Conservation (phyloP, 2,329 filamentous ascomycete species). For the Colletotrichum eleusines region DNA sequence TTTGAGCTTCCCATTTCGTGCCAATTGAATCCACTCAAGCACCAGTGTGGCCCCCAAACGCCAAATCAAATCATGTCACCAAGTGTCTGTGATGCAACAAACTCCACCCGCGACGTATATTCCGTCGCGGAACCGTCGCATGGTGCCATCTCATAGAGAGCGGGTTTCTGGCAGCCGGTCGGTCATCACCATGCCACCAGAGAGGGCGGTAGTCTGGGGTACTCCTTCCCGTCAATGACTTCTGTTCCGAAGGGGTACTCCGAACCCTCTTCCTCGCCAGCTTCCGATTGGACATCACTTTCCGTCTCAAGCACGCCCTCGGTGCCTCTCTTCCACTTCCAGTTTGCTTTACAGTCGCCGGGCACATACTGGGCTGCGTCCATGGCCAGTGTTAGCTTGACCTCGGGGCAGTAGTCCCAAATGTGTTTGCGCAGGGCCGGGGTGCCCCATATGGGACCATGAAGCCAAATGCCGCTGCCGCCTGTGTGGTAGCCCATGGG, state of each 20-base stretch:
- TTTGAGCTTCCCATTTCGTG: neutral
- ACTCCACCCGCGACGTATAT: neutral
- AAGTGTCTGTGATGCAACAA: conserved; percentile 22
- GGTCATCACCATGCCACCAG: conserved; percentile 43
- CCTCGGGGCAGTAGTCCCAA: conserved; percentile 69
- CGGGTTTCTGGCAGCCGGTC: neutral
- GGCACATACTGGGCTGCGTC: conserved; percentile 64
- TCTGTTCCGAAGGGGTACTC: conserved; percentile 53
- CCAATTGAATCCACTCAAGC: conserved; percentile 14
- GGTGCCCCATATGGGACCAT: conserved; percentile 62
- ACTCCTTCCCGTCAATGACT: conserved; percentile 55
- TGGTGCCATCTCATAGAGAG: neutral
- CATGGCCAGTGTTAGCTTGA: conserved; percentile 69
- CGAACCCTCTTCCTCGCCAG: conserved; percentile 42
- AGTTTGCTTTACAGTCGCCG: conserved; percentile 59
- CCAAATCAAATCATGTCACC: conserved; percentile 23
- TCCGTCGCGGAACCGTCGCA: conserved; percentile 2
- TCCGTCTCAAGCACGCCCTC: conserved; percentile 41
- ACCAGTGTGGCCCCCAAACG: conserved; percentile 26
- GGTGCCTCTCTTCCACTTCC: conserved; percentile 59
- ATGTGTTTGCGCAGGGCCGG: conserved; percentile 62
- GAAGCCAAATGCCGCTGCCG: conserved; percentile 59
- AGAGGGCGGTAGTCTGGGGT: conserved; percentile 54
- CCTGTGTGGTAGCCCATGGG: conserved; percentile 72
- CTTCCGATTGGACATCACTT: conserved; percentile 35